Conservation (phyloP, 2,329 filamentous ascomycete genomes). For the Colletotrichum godetiae region DNA sequence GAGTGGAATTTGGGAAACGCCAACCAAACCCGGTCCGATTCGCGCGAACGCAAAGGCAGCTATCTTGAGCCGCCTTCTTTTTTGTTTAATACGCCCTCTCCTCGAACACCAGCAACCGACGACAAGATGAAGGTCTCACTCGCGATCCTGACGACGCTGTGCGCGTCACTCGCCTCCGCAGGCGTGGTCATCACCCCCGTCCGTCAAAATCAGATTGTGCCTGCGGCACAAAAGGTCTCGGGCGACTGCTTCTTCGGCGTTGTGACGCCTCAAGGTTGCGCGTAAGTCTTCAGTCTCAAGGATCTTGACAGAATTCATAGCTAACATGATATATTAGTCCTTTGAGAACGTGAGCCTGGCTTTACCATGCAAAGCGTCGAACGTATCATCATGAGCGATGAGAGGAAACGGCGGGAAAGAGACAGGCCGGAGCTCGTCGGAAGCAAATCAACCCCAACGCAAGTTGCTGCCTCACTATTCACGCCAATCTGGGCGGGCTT, state of each 20-base stretch:
- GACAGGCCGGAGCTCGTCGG: slow-evolving; percentile 31
- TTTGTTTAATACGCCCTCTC: not conserved
- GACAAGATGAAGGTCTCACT: slow-evolving; percentile 54
- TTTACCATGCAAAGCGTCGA: not conserved
- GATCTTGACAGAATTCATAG: not conserved
- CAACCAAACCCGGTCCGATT: not conserved
- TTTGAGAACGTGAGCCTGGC: slow-evolving; percentile 1
- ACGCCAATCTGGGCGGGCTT: not conserved
- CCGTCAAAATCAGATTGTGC: slow-evolving; percentile 61
- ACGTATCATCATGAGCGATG: slow-evolving; percentile 1
- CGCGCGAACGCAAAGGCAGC: slow-evolving; percentile 7
- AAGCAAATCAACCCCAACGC: not conserved
- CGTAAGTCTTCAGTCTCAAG: slow-evolving; percentile 51
- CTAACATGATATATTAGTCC: slow-evolving; percentile 3
- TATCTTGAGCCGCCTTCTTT: slow-evolving; percentile 16
- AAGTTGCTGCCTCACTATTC: not conserved
- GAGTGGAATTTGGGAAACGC: not conserved
- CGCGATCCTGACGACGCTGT: slow-evolving; percentile 54
- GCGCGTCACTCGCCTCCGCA: slow-evolving; percentile 59
- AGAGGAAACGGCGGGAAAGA: not conserved
- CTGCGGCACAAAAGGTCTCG: slow-evolving; percentile 35
- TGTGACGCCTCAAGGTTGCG: slow-evolving; percentile 67
- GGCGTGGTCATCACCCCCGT: slow-evolving; percentile 68
- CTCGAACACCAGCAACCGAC: not conserved
- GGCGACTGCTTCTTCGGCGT: slow-evolving; percentile 69